Evolutionary conservation across 345 rosid species (phyloP).

Genomic region (Jatropha curcas): DNA sequence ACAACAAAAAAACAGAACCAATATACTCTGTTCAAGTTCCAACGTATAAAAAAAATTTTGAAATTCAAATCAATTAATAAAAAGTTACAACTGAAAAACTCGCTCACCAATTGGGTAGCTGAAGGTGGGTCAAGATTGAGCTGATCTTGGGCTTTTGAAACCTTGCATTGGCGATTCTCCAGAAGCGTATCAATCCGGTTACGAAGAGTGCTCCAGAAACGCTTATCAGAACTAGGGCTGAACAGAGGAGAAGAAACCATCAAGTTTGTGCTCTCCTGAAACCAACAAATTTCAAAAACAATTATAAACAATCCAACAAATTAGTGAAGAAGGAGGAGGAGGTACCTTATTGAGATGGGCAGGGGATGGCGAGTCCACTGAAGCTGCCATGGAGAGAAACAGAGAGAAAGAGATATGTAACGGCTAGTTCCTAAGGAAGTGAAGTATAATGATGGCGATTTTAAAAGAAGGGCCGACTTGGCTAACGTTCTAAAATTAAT

Average conservation of each 20-base stretch:
- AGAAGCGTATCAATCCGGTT: constrained; percentile 42
- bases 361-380: constrained; percentile 52
- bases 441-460: background rate
- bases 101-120: constrained; percentile 24
- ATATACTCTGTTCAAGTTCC: too few species aligned
- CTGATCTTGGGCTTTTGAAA: constrained; percentile 13
- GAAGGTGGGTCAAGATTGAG: constrained; percentile 19
- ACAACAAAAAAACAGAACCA: background rate
- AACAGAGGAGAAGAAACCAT: constrained; percentile 30
- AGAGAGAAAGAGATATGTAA: constrained; percentile 3
- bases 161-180: constrained; percentile 25
- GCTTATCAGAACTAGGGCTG: constrained; percentile 52
- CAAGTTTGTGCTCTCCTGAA: constrained; percentile 14
- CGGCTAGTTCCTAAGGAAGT: constrained; percentile 22
- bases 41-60: background rate
- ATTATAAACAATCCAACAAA: background rate
- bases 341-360: constrained; percentile 35
- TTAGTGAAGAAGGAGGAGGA: constrained; percentile 1
- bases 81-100: constrained; percentile 3
- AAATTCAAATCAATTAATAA: background rate
- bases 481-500: constrained; percentile 18
- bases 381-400: constrained; percentile 45
- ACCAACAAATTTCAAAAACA: constrained; percentile 4
- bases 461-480: background rate
- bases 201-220: constrained; percentile 54